Evolutionary conservation across 352 stramenopile genomes (phyloP).

Genomic region (Phytophthora colocasiae): DNA sequence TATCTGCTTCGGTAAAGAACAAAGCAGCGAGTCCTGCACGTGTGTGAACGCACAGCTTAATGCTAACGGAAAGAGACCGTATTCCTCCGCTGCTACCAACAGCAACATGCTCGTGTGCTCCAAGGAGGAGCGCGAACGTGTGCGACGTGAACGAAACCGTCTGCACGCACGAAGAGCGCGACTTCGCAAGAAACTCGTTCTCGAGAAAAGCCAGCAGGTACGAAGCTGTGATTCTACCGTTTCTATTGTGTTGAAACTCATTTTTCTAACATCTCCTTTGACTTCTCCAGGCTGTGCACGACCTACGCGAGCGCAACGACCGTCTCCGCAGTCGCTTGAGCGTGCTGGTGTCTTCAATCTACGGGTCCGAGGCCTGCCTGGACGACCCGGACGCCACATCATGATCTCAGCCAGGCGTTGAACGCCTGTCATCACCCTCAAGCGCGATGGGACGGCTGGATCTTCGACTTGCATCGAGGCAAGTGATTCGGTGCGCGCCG

Average conservation of each 20-base stretch:
- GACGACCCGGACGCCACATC: constrained; percentile 36
- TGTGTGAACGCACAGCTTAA: constrained; percentile 40
- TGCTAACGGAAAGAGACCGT: constrained; percentile 51
- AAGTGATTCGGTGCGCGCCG: constrained; percentile 16
- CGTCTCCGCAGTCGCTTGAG: constrained; percentile 63
- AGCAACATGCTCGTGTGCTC: constrained; percentile 49
- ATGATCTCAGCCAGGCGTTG: constrained; percentile 30
- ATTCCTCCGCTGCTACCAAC: constrained; percentile 29
- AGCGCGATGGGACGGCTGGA: constrained; percentile 18
- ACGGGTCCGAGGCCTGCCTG: constrained; percentile 44
- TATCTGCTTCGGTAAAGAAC: constrained; percentile 43
- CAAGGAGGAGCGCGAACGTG: constrained; percentile 75
- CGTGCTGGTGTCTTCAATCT: constrained; percentile 71
- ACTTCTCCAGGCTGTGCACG: constrained; percentile 56
- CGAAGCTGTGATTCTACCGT: not conserved
- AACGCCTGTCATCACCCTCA: constrained; percentile 25
- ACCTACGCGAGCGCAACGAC: constrained; percentile 70
- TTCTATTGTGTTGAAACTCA: constrained; percentile 6
- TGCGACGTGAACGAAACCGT: constrained; percentile 78
- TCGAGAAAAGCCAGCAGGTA: constrained; percentile 81
- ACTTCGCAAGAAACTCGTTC: constrained; percentile 83
- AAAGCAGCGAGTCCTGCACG: constrained; percentile 26
- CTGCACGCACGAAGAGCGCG: constrained; percentile 76
- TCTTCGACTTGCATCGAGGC: constrained; percentile 11
- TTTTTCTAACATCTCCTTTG: constrained; percentile 14